Conservation (phyloP, 768 basidiomycete species). For the Pleurotus tuber-regium region DNA sequence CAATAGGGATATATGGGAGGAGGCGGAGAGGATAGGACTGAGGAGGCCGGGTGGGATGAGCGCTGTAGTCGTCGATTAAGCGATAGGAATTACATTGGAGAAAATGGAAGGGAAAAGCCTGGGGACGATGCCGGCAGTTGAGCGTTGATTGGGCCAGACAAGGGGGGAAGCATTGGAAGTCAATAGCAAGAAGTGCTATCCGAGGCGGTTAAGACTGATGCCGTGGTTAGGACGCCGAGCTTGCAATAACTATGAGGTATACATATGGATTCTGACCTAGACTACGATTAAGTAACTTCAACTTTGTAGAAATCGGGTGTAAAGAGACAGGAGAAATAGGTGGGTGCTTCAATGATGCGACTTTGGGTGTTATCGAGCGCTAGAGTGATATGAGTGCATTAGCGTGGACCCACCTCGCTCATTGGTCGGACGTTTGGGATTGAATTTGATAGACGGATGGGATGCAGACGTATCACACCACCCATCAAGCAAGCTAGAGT, state of each 20-base stretch:
- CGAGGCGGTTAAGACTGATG: not conserved
- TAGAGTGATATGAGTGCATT: not conserved
- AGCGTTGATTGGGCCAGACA: too few species aligned
- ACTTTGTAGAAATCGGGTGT: not conserved
- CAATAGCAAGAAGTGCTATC: too few species aligned
- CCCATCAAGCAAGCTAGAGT: not conserved
- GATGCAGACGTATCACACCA: not conserved
- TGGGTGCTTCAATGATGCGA: not conserved
- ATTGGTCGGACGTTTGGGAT: not conserved
- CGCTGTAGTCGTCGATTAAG: too few species aligned
- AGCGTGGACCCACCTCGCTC: constrained; percentile 7
- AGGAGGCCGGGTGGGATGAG: too few species aligned
- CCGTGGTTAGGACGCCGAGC: constrained; percentile 1
- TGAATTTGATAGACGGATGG: constrained; percentile 2
- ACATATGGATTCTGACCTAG: not conserved
- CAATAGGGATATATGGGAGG: too few species aligned
- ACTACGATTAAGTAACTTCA: not conserved
- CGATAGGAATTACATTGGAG: too few species aligned
- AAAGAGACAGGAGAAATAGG: constrained; percentile 4
- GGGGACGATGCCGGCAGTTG: too few species aligned
- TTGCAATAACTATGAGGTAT: too few species aligned
- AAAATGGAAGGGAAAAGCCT: too few species aligned
- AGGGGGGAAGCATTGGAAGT: too few species aligned
- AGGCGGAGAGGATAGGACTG: too few species aligned
- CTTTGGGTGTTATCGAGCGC: not conserved